A percentile compares a stretch with the other conserved stretches of the same genome.
Conservation (phyloP, 2,329 filamentous ascomycete species). For the Claviceps spartinae region DNA sequence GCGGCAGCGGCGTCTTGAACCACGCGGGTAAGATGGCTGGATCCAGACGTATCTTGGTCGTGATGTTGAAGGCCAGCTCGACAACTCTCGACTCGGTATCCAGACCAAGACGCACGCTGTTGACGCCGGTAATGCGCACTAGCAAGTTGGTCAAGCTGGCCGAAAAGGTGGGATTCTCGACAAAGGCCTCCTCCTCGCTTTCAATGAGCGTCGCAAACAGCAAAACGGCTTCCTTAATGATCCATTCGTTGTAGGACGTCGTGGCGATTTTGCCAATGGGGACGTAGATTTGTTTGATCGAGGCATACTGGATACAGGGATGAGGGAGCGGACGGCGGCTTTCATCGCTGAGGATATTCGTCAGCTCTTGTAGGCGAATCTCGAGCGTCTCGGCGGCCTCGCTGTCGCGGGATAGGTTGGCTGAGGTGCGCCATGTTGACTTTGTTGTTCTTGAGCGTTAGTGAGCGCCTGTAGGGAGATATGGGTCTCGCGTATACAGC, state of each 20-base stretch:
- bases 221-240: slow-evolving; percentile 71
- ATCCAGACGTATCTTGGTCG: slow-evolving; percentile 86
- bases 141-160: slow-evolving; percentile 77
- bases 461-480: not conserved
- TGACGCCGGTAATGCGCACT: slow-evolving; percentile 61
- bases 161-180: slow-evolving; percentile 76
- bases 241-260: slow-evolving; percentile 69
- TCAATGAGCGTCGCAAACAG: slow-evolving; percentile 90
- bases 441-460: slow-evolving; percentile 11
- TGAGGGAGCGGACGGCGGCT: slow-evolving; percentile 78
- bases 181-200: slow-evolving; percentile 89
- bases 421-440: slow-evolving; percentile 45
- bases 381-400: slow-evolving; percentile 51
- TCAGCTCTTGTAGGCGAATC: slow-evolving; percentile 48
- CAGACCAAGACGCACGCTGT: slow-evolving; percentile 57
- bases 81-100: slow-evolving; percentile 83
- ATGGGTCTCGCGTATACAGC: not conserved
- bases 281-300: slow-evolving; percentile 77
- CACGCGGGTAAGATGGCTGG: slow-evolving; percentile 78
- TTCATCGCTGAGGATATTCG: slow-evolving; percentile 72
- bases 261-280: slow-evolving; percentile 81
- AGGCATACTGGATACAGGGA: slow-evolving; percentile 78
- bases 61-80: slow-evolving; percentile 88
- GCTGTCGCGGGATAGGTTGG: slow-evolving; percentile 45
- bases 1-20: slow-evolving; percentile 53